phyloP scores from a whole-genome alignment of 768 basidiomycete species.

The Gelatoporia subvermispora region DNA sequence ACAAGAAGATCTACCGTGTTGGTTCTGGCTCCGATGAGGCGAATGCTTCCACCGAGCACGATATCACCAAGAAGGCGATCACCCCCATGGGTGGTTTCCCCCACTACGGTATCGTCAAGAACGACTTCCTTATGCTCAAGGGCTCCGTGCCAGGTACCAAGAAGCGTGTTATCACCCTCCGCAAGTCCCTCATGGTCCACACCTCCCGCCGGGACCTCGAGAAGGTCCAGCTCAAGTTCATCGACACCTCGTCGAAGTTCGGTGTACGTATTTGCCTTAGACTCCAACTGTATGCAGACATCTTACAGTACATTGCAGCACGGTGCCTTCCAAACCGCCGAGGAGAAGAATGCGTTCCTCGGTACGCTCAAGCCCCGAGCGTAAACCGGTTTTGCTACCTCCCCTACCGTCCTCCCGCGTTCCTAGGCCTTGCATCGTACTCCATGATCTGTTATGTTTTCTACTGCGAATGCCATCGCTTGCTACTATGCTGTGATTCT shows the following conservation, averaged over 20 bases:
- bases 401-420: conserved; percentile 32
- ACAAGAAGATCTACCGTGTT: conserved; percentile 99
- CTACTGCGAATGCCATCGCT: conserved; percentile 28
- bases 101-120: conserved; percentile 97
- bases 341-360: conserved; percentile 94
- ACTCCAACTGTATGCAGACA: background rate
- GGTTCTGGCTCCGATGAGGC: conserved; percentile 70
- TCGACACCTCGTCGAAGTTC: conserved; percentile 97
- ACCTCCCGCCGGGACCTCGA: conserved; percentile 94
- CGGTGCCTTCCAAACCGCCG: conserved; percentile 93
- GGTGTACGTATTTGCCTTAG: conserved; percentile 58
- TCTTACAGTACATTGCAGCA: conserved; percentile 46
- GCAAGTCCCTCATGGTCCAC: conserved; percentile 96
- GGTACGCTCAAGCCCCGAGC: conserved; percentile 84
- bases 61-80: conserved; percentile 89
- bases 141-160: conserved; percentile 93
- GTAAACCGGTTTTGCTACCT: conserved; percentile 41
- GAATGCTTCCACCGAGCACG: conserved; percentile 92
- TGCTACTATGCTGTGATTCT: conserved; percentile 1
- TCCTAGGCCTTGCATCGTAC: conserved; percentile 34
- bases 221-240: conserved; percentile 97
- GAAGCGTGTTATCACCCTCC: conserved; percentile 96
- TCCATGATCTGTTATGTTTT: conserved; percentile 35
- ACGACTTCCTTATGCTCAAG: conserved; percentile 97
- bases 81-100: conserved; percentile 99